phyloP scores from a whole-genome alignment of 352 stramenopile genomes.

The Phytophthora hybrid region DNA sequence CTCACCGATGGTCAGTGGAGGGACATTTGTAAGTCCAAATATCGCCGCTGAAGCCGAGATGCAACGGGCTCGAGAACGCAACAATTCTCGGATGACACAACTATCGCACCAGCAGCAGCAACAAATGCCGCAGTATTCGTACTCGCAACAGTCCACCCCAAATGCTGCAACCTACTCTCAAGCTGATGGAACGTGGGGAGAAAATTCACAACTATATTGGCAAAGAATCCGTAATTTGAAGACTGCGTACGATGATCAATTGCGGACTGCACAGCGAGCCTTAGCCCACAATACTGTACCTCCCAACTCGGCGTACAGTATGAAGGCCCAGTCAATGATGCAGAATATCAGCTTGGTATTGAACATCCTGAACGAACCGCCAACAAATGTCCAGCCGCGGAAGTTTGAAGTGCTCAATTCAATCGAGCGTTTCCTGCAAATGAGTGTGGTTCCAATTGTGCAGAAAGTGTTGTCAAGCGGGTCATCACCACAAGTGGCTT shows the following conservation, averaged over 20 bases:
- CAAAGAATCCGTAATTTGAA: constrained; percentile 72
- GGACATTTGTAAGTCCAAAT: constrained; percentile 37
- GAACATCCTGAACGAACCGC: constrained; percentile 61
- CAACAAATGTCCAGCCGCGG: constrained; percentile 56
- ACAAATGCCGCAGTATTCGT: constrained; percentile 30
- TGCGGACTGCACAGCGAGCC: constrained; percentile 71
- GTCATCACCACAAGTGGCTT: constrained; percentile 8
- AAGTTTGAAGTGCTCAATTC: constrained; percentile 76
- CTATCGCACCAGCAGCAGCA: constrained; percentile 29
- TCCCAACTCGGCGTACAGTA: constrained; percentile 65
- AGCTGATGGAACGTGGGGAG: constrained; percentile 22
- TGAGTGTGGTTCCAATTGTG: constrained; percentile 81
- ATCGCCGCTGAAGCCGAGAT: constrained; percentile 58
- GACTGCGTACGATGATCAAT: constrained; percentile 49
- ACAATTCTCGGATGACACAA: constrained; percentile 33
- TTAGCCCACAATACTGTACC: constrained; percentile 72
- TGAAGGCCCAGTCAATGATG: constrained; percentile 84
- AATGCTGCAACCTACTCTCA: constrained; percentile 25
- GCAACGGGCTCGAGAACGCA: constrained; percentile 54
- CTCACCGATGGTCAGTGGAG: constrained; percentile 33
- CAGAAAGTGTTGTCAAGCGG: constrained; percentile 56
- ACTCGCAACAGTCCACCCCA: constrained; percentile 34
- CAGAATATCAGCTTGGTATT: constrained; percentile 83
- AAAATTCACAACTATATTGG: constrained; percentile 69
- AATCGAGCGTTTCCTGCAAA: constrained; percentile 86